Evolutionary conservation across 345 rosid genomes (phyloP).

Genomic region (Populus ilicifolia): DNA sequence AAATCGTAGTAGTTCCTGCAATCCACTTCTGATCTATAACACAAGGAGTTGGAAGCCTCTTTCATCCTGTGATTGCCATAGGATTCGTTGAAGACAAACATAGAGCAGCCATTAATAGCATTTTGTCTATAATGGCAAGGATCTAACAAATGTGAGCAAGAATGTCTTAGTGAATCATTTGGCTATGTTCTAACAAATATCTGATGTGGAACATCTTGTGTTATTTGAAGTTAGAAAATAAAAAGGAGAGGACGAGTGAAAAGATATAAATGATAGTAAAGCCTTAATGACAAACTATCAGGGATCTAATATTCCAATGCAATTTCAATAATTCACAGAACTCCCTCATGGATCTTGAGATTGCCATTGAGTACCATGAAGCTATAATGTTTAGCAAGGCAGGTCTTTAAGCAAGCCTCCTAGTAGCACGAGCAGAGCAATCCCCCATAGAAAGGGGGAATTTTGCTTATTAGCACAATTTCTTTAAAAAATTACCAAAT

Average conservation of each 20-base stretch:
- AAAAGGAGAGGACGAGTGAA: background rate
- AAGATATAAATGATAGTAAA: background rate
- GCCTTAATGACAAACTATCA: too few species aligned
- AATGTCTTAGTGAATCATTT: background rate
- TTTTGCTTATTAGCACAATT: too few species aligned
- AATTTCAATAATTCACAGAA: too few species aligned
- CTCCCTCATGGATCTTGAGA: background rate
- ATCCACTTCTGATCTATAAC: too few species aligned
- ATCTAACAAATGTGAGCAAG: background rate
- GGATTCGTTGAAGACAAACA: background rate
- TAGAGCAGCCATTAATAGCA: background rate
- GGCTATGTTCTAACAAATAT: background rate
- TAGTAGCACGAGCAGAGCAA: slow-evolving; percentile 46
- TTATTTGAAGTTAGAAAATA: background rate
- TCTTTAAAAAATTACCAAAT: too few species aligned
- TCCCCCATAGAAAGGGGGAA: slow-evolving; percentile 48
- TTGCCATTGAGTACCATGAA: slow-evolving; percentile 1
- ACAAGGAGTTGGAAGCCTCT: background rate
- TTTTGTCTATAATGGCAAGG: background rate
- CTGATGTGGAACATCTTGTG: background rate
- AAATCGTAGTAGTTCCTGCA: background rate
- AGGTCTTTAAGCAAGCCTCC: slow-evolving; percentile 26
- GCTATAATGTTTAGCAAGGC: slow-evolving; percentile 7
- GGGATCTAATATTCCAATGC: background rate
- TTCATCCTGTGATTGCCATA: background rate